Base-by-base conservation (phyloP, 1,284 basidiomycete species). In the Megacollybia platyphylla region DNA sequence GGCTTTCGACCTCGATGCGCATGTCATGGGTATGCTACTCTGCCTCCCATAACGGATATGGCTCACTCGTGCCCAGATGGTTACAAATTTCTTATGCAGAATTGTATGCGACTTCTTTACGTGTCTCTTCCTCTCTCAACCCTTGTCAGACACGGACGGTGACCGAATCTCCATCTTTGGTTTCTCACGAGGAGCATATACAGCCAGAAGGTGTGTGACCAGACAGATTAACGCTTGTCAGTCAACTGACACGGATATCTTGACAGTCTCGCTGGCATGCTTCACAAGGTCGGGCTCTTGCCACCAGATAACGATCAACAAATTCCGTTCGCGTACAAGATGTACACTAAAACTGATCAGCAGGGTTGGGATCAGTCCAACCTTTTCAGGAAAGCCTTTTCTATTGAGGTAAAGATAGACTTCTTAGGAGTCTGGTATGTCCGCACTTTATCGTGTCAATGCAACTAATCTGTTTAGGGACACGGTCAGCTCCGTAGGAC, bases 151-250 rank as follows among this genome's bases (percentile, higher is more conserved):
- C 58, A 63, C 49, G 44, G 59, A 60, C 11, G 66, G 65, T 7
- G 73, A 76, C 52, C 68, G 70, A 43, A 73, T 73, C 13, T 71
- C 69, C 49, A 59, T 76, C 5, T 76, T 76, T 52, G 73, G 73
- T 1, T 83, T 82, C 56, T 79, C 73, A n/a, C 68, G 79, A 5
- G 79, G 79, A 3, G 77, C 78, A 26, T 80, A 80, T 53, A 79
- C 74, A 1, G 69, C 70, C 18, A 51, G 60, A 44, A 58, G 55
- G 59, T 60, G 8, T 15, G 48, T 39, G 7, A n/a, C n/a, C 10
- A 7, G 9, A 15, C 20, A 7, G 10, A 18, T 28, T 39, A 26
- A 15, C 20, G 45, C 44, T 15, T 7, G 7, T 15, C 2, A 26
- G 30, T 24, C 7, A 27, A 18, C 40, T 44, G n/a, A 24, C 29